Conservation (phyloP, 768 basidiomycete species). For the Xanthoconium stramineum region DNA sequence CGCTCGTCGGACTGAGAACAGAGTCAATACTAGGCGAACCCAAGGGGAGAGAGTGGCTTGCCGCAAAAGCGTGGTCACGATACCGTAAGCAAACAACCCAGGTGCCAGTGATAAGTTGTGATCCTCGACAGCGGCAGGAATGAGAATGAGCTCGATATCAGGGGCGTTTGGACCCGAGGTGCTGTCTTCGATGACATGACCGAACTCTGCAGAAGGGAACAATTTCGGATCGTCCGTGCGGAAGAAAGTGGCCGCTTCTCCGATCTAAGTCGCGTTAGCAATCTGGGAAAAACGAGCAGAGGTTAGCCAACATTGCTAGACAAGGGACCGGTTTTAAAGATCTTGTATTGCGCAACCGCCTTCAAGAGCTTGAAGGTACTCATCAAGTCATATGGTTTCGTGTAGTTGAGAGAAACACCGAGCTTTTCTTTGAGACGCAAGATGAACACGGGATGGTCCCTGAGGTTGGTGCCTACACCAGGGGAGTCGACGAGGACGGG, state of each 20-base stretch:
- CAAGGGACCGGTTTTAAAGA: slow-evolving; percentile 47
- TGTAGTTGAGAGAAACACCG: slow-evolving; percentile 39
- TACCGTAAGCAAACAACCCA: slow-evolving; percentile 16
- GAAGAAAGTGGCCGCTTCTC: slow-evolving; percentile 31
- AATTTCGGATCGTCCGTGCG: slow-evolving; percentile 30
- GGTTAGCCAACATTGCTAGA: slow-evolving; percentile 46
- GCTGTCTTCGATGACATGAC: slow-evolving; percentile 24
- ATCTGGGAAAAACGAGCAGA: neutral
- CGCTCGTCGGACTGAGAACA: slow-evolving; percentile 40
- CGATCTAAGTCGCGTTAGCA: slow-evolving; percentile 19
- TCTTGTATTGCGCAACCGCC: slow-evolving; percentile 41
- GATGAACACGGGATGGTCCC: slow-evolving; percentile 63
- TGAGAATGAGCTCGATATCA: slow-evolving; percentile 27
- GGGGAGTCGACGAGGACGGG: slow-evolving; percentile 60
- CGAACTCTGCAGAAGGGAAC: slow-evolving; percentile 31
- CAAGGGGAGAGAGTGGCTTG: slow-evolving; percentile 1
- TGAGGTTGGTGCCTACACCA: slow-evolving; percentile 70
- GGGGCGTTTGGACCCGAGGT: slow-evolving; percentile 31
- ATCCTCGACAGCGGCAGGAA: neutral
- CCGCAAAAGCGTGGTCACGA: slow-evolving; percentile 26
- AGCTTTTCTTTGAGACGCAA: slow-evolving; percentile 51
- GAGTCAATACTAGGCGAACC: neutral
- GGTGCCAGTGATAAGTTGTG: neutral
- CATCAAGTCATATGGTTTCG: slow-evolving; percentile 26
- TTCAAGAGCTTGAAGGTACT: slow-evolving; percentile 26